Conservation (phyloP, 441 rosid species). For the Populus hybrid region DNA sequence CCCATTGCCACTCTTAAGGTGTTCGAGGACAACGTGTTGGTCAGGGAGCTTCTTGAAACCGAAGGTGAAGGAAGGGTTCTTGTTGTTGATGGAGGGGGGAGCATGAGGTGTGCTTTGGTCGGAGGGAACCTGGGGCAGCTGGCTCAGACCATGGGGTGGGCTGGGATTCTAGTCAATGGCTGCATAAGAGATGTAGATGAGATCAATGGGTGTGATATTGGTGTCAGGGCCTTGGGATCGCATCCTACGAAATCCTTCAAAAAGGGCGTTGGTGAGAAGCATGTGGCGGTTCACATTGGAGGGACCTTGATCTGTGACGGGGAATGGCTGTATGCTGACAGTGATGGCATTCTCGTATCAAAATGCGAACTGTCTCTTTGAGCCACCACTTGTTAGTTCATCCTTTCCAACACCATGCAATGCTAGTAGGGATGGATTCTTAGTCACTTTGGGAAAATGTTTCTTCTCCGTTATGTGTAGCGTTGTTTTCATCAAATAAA, state of each 20-base stretch:
- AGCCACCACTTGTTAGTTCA: not conserved
- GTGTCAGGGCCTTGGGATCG: slow-evolving; percentile 76
- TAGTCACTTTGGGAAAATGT: not conserved
- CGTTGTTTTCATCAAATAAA: not conserved
- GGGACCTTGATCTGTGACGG: slow-evolving; percentile 58
- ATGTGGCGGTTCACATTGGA: slow-evolving; percentile 45
- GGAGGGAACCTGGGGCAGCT: slow-evolving; percentile 73
- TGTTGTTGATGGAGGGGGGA: slow-evolving; percentile 82
- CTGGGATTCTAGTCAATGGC: slow-evolving; percentile 70
- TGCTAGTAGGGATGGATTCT: not conserved
- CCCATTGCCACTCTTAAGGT: slow-evolving; percentile 70
- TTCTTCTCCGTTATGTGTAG: not conserved
- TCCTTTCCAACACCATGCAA: not conserved
- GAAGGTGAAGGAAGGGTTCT: slow-evolving; percentile 77
- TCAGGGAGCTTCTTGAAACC: slow-evolving; percentile 61
- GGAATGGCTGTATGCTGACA: slow-evolving; percentile 83
- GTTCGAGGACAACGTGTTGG: slow-evolving; percentile 81
- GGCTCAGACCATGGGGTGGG: slow-evolving; percentile 78
- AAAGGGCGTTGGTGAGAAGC: slow-evolving; percentile 74
- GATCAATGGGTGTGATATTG: slow-evolving; percentile 67
- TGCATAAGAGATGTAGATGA: slow-evolving; percentile 84
- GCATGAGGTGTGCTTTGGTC: slow-evolving; percentile 75
- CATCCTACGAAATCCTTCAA: slow-evolving; percentile 69
- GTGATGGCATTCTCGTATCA: slow-evolving; percentile 69
- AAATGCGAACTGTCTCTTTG: slow-evolving; percentile 52